Percentiles rank a stretch among this genome's conserved stretches.
Conservation (phyloP, 177 flowering plant genomes). For the Vitis hybrid region DNA sequence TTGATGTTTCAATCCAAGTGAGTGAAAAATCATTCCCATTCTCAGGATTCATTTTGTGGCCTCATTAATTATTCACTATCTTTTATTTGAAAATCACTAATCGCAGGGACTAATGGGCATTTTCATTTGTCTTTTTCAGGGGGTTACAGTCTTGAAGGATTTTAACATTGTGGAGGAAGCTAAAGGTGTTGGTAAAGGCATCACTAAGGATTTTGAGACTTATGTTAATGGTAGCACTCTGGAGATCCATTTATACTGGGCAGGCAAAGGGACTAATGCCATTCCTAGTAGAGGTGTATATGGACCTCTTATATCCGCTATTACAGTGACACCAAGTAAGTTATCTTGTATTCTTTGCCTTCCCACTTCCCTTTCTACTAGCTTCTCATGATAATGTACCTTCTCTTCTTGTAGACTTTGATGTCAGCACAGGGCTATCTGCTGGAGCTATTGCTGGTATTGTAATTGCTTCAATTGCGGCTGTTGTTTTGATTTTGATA, state of each 20-base stretch:
- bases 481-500: conserved; percentile 34
- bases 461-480: conserved; percentile 39
- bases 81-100: not conserved
- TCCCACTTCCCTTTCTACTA: conserved; percentile 2
- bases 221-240: conserved; percentile 53
- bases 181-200: conserved; percentile 58
- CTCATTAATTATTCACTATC: not conserved
- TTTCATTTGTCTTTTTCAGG: conserved; percentile 39
- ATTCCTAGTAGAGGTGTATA: conserved; percentile 77
- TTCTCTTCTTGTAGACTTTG: conserved; percentile 50
- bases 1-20: conserved; percentile 88
- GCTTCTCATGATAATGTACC: not conserved
- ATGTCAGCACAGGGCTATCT: conserved; percentile 53
- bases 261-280: conserved; percentile 87
- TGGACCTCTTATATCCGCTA: conserved; percentile 98
- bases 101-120: no score
- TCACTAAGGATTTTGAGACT: conserved; percentile 28
- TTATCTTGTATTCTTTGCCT: not conserved
- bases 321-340: conserved; percentile 87
- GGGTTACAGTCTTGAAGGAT: conserved; percentile 44
- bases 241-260: conserved; percentile 90
- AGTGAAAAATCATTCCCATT: conserved; percentile 14
- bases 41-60: not conserved
- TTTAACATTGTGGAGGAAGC: conserved; percentile 74
- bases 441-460: conserved; percentile 77